Percentiles rank a stretch among this genome's conserved stretches.
Conservation (phyloP, 345 rosid genomes). For the Noccaea caerulescens region DNA sequence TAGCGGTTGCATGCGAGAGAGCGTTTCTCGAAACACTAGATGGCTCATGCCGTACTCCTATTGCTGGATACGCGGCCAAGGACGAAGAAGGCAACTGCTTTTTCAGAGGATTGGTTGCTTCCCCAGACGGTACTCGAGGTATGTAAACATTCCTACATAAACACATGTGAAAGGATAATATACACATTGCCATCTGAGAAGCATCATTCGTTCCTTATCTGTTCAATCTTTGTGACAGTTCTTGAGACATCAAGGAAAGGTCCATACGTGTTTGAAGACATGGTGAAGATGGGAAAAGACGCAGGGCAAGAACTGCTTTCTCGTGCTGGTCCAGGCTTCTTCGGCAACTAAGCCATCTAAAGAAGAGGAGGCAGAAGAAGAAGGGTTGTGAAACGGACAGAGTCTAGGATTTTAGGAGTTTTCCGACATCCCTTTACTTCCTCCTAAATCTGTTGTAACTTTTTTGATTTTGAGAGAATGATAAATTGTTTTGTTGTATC, state of each 20-base stretch:
- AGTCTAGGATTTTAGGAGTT: slow-evolving; percentile 42
- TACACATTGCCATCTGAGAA: not conserved
- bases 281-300: slow-evolving; percentile 86
- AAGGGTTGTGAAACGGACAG: slow-evolving; percentile 29
- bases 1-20: slow-evolving; percentile 91
- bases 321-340: slow-evolving; percentile 85
- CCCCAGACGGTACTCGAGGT: slow-evolving; percentile 93
- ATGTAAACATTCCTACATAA: slow-evolving; percentile 25
- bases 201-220: slow-evolving; percentile 24
- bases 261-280: slow-evolving; percentile 63
- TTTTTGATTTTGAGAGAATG: slow-evolving; percentile 44
- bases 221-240: slow-evolving; percentile 55
- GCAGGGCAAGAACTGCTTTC: slow-evolving; percentile 93
- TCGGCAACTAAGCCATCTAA: slow-evolving; percentile 50
- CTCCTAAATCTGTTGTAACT: slow-evolving; percentile 40
- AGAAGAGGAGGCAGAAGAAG: slow-evolving; percentile 26
- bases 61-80: slow-evolving; percentile 87
- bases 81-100: slow-evolving; percentile 78
- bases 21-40: slow-evolving; percentile 83
- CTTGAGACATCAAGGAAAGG: slow-evolving; percentile 93
- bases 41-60: slow-evolving; percentile 98
- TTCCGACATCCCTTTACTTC: slow-evolving; percentile 30
- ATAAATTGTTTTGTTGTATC: slow-evolving; percentile 35
- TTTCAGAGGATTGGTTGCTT: slow-evolving; percentile 91
- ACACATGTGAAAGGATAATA: not conserved